Evolutionary conservation across 495 filamentous ascomycete species (phyloP), one percentile per base, ranked within the genome.

Genomic region (Penicillium nucicola): DNA sequence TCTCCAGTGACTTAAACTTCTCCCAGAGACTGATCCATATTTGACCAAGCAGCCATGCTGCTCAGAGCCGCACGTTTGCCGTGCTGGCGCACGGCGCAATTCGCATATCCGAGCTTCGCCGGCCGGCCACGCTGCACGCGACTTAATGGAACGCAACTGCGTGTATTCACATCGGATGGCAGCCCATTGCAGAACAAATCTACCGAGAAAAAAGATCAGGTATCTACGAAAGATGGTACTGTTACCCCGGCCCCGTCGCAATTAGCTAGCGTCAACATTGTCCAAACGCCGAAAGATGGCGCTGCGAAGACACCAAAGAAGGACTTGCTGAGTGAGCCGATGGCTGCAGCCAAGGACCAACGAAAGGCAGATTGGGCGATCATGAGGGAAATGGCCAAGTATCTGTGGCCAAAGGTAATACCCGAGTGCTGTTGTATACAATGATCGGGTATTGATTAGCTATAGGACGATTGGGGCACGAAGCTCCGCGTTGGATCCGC

Each of bases 291-390:
- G 20, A 57, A 60, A 41, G 59, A 48, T 32, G 41, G 47, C 37
- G 50, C 66, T 56, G 61, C 47, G 13, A 71, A 69, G 57, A 41
- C 58, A 30, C 65, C 62, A n/a, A 75, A 74, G 52, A 80, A 78
- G 45, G 65, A 76, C 44, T 62, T 87, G 33, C 72, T 86, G 31
- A 72, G 71, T 22, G 83, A 85, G 62, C 61, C 77, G 42, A 72
- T 67, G 4, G 61, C 79, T 25, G 76, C 79, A 3, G 87, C 80
- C 9, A 88, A 90, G 58, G 91, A 96, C 67, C 93, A 97, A 71
- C 81, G 93, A 39, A 95, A 90, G 69, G 95, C 91, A 5, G 93
- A 98, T 55, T 97, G 95, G 93, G 90, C 89, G 6, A 98, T 98
- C 39, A 92, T 98, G 76, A 95, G 90, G 70, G 90, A 97, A 67